Conservation (phyloP, 805 yeast genomes). For the Lipomyces mesembrius region DNA sequence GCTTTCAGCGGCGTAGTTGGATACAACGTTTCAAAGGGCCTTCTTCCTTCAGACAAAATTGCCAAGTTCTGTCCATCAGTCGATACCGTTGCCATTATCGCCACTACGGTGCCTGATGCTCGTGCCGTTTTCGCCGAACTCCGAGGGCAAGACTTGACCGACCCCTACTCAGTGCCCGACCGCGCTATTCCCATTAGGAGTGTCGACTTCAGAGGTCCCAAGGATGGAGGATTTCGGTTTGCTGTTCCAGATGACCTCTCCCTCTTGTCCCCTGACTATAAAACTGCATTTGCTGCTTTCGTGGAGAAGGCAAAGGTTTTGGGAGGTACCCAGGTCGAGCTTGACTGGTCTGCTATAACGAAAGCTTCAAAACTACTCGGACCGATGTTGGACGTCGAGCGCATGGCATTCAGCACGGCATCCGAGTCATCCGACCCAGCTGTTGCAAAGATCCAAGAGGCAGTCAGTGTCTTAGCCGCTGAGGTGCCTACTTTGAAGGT, state of each 20-base stretch:
- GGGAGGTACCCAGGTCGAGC: constrained; percentile 28
- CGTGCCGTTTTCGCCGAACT: constrained; percentile 31
- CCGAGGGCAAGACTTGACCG: constrained; percentile 25
- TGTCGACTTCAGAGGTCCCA: constrained; percentile 36
- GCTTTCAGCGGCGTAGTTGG: constrained; percentile 33
- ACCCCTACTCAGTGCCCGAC: constrained; percentile 31
- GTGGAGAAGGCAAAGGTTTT: constrained; percentile 23
- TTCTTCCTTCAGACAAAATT: constrained; percentile 22
- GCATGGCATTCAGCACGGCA: constrained; percentile 19
- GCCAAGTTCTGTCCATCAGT: constrained; percentile 28
- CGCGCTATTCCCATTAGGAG: constrained; percentile 32
- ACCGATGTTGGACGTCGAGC: constrained; percentile 24
- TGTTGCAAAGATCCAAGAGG: constrained; percentile 12
- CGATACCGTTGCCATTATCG: constrained; percentile 28
- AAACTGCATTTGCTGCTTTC: constrained; percentile 11
- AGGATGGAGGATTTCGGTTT: constrained; percentile 33
- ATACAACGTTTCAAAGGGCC: constrained; percentile 32
- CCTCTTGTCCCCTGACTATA: constrained; percentile 18
- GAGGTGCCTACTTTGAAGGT: constrained; percentile 19
- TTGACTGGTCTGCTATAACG: constrained; percentile 25
- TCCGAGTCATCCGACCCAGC: constrained; percentile 3
- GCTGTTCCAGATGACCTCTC: constrained; percentile 29
- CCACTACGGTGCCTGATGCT: constrained; percentile 29
- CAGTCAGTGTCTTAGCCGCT: constrained; percentile 11
- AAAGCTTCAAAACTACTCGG: constrained; percentile 16